A percentile compares a stretch with the other conserved stretches of the same genome.
Evolutionary conservation across 2,329 filamentous ascomycete genomes (phyloP).

Genomic region (Helotiales sp.): DNA sequence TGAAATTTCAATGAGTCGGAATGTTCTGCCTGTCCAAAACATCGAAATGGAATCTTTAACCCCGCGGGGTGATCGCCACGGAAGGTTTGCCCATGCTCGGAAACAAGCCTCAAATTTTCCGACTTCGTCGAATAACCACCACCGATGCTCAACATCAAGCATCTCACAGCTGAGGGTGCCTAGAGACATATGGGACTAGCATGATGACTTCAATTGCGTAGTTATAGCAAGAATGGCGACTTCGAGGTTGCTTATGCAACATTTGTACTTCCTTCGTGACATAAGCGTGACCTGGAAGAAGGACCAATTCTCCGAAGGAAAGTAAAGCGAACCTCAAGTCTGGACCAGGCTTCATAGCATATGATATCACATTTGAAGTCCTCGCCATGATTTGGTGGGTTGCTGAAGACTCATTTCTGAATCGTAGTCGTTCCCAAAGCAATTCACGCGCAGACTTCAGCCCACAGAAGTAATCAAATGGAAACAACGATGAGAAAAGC

Average conservation of each 20-base stretch:
- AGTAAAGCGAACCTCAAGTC: neutral
- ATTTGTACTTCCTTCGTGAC: neutral
- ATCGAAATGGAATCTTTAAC: neutral
- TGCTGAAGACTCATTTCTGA: no score
- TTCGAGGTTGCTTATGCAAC: neutral
- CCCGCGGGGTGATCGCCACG: neutral
- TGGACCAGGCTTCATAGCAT: no score
- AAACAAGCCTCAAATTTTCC: neutral
- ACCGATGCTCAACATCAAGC: neutral
- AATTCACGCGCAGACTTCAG: no score
- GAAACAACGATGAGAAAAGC: no score
- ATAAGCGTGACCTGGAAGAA: neutral
- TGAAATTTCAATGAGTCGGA: neutral
- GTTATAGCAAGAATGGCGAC: neutral
- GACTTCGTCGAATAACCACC: neutral
- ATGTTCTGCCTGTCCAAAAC: no score
- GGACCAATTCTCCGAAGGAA: neutral
- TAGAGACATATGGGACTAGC: no score
- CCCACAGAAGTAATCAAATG: no score
- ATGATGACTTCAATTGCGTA: neutral
- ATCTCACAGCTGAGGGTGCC: neutral
- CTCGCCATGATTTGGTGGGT: no score
- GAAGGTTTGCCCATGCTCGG: neutral
- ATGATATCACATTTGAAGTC: neutral
- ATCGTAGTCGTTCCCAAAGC: no score